Evolutionary conservation across 2,329 filamentous ascomycete genomes (phyloP).

Genomic region (Claviceps quebecensis): DNA sequence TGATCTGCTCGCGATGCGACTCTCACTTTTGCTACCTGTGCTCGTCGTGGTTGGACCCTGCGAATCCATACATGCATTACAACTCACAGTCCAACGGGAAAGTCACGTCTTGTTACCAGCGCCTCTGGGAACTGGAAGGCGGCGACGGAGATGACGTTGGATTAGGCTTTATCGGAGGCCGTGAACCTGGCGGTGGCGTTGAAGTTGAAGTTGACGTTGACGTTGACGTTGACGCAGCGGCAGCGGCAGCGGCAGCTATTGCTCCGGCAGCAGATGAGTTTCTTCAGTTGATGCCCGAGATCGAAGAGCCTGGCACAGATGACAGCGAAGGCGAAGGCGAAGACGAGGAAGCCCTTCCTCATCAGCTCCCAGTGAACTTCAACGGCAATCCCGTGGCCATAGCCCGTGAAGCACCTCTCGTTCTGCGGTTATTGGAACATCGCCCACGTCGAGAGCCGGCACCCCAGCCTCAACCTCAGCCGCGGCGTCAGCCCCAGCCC

Average conservation of each 20-base stretch:
- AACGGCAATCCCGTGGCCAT: constrained; percentile 25
- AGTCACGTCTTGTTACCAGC: constrained; percentile 59
- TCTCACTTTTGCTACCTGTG: constrained; percentile 96
- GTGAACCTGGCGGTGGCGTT: constrained; percentile 5
- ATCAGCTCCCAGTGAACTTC: constrained; percentile 13
- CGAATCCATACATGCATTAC: constrained; percentile 81
- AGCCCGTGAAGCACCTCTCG: constrained; percentile 42
- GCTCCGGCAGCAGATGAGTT: not conserved
- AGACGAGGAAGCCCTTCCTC: constrained; percentile 10
- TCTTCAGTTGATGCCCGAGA: not conserved
- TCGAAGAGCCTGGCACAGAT: constrained; percentile 10
- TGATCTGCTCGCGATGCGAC: constrained; percentile 81
- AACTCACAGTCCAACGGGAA: constrained; percentile 45
- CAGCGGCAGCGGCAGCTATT: not conserved
- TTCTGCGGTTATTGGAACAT: constrained; percentile 36
- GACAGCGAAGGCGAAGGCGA: constrained; percentile 7
- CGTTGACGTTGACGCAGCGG: not conserved
- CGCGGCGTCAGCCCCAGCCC: not conserved
- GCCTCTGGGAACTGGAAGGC: constrained; percentile 78
- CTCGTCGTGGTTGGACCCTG: constrained; percentile 66
- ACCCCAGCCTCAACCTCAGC: constrained; percentile 1
- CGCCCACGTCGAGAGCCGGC: constrained; percentile 14
- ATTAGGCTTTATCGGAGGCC: constrained; percentile 28
- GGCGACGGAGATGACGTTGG: constrained; percentile 53
- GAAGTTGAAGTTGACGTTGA: not conserved